These are phyloP conservation scores for Diaporthe longicolla DNA, from an alignment of 2,329 filamentous ascomycete genomes.

Conservation along the genomic window DNA sequence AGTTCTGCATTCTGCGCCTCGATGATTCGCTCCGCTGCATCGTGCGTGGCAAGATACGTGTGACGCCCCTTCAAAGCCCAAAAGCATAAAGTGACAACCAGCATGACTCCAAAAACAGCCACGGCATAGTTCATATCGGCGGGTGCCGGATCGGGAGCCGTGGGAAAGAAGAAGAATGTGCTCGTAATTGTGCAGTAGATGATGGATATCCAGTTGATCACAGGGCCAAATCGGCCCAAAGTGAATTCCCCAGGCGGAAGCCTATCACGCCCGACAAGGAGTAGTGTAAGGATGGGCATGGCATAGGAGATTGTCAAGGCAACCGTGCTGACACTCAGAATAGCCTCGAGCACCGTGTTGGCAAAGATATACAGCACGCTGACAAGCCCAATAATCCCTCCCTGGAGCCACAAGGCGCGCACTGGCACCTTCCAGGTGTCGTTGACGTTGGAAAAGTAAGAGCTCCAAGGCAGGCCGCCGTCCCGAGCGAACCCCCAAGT, in stretches of 20 bases:
- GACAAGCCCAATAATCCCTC: neutral
- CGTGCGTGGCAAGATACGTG: constrained; percentile 15
- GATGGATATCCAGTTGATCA: neutral
- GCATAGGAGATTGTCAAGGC: constrained; percentile 3
- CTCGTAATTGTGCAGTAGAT: constrained; percentile 11
- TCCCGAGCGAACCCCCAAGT: constrained; percentile 12
- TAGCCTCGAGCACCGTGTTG: constrained; percentile 14
- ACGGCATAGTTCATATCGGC: constrained; percentile 17
- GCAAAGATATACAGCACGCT: constrained; percentile 7
- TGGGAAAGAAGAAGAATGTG: constrained; percentile 13
- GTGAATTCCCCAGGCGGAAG: constrained; percentile 10
- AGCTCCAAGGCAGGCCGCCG: constrained; percentile 3
- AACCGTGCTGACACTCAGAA: constrained; percentile 6
- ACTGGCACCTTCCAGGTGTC: constrained; percentile 18
- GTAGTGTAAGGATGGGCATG: neutral
- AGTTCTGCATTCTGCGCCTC: constrained; percentile 13
- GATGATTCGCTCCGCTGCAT: constrained; percentile 21
- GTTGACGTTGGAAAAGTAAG: constrained; percentile 5
- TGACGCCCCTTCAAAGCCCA: constrained; percentile 10
- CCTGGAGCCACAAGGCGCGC: constrained; percentile 18
- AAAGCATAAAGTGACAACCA: constrained; percentile 4
- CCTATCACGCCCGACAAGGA: neutral
- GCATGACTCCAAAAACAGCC: constrained; percentile 1
- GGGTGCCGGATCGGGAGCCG: neutral
- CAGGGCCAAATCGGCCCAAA: neutral